These are phyloP conservation scores for Plasmodium billcollinsi DNA, from an alignment of 169 alveolate species.

Conservation along the genomic window DNA sequence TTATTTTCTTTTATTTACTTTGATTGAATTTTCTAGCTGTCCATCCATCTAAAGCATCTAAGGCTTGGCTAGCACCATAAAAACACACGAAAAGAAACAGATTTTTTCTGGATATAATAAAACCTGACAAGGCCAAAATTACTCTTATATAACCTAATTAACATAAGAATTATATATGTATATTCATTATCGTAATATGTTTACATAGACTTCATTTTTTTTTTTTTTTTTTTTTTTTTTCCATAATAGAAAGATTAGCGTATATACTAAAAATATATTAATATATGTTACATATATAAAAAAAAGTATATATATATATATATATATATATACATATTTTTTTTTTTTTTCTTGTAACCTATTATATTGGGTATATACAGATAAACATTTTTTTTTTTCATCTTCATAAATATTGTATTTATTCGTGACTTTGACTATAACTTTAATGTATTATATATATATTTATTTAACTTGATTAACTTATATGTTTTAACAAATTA, in stretches of 20 bases:
- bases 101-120: constrained; percentile 26
- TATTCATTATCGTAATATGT: background rate
- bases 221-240: too few species aligned
- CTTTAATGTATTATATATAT: too few species aligned
- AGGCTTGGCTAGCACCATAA: constrained; percentile 45
- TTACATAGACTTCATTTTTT: background rate
- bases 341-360: constrained; percentile 38
- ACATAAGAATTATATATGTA: background rate
- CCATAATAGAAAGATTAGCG: background rate
- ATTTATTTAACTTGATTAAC: too few species aligned
- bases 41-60: constrained; percentile 75
- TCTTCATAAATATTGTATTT: too few species aligned
- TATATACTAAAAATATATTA: background rate
- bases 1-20: constrained; percentile 25
- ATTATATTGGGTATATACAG: constrained; percentile 71
- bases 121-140: constrained; percentile 27
- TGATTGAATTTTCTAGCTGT: constrained; percentile 74
- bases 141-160: constrained; percentile 69
- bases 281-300: background rate
- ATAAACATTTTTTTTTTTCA: constrained; percentile 31
- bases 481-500: too few species aligned
- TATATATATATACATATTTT: background rate
- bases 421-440: too few species aligned
- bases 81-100: constrained; percentile 20
- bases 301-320: background rate